These are phyloP conservation scores for Byssoonygena ceratinophila DNA, from an alignment of 2,329 filamentous ascomycete genomes.

Conservation along the genomic window DNA sequence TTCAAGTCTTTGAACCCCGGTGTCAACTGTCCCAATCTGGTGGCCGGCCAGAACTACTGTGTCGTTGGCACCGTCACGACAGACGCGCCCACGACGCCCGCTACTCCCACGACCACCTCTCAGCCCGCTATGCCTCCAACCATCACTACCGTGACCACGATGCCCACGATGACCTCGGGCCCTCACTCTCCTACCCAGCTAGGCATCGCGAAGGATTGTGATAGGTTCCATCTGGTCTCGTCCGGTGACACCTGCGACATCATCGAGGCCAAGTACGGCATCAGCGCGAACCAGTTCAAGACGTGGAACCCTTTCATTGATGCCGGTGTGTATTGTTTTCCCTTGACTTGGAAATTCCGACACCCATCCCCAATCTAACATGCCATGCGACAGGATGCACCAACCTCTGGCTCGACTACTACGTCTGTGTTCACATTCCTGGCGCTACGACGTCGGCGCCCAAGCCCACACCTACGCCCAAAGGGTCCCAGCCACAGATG, in stretches of 20 bases:
- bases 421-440: no score
- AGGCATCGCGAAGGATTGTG: not conserved
- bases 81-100: not conserved
- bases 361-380: no score
- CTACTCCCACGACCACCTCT: not conserved
- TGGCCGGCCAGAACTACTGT: no score
- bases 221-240: not conserved
- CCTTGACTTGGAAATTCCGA: not conserved
- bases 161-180: no score
- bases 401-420: no score
- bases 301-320: not conserved
- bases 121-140: not conserved
- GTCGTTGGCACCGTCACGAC: not conserved
- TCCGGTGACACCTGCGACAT: not conserved
- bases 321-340: not conserved
- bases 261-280: not conserved
- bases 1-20: conserved; percentile 23
- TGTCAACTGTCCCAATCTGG: conserved; percentile 20
- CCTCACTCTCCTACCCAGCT: no score
- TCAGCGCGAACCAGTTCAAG: not conserved
- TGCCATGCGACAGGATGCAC: no score
- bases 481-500: no score
- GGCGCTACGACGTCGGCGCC: no score
- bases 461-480: no score
- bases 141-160: no score